A percentile compares a stretch with the other conserved stretches of the same genome.
Evolutionary conservation across 257 asterid species (phyloP).

Genomic region (Primulina eburnea): DNA sequence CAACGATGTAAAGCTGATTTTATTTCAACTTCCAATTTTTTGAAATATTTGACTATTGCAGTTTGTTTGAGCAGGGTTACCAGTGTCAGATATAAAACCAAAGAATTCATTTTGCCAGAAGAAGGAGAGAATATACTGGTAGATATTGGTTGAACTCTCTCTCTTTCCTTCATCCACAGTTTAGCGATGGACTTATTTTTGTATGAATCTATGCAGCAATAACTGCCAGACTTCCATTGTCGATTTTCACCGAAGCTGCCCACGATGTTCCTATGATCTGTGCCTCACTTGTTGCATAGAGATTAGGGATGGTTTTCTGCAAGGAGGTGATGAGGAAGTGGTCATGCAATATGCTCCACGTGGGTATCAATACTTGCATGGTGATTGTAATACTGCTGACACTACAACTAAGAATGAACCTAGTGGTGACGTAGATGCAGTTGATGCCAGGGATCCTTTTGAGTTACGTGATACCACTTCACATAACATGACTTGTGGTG

Average conservation of each 20-base stretch:
- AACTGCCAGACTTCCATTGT: conserved; percentile 59
- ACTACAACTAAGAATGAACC: background rate
- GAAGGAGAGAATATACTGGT: conserved; percentile 60
- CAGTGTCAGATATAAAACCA: conserved; percentile 29
- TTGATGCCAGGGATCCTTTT: background rate
- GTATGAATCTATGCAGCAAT: conserved; percentile 39
- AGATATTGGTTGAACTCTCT: conserved; percentile 5
- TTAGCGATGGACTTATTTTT: background rate
- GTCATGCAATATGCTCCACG: conserved; percentile 20
- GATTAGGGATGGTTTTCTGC: conserved; percentile 49
- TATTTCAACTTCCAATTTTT: background rate
- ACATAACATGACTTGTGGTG: background rate
- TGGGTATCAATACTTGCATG: conserved; percentile 33
- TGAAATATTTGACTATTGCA: background rate
- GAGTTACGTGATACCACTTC: background rate
- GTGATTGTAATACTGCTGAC: background rate
- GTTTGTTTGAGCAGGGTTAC: conserved; percentile 35
- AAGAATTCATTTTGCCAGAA: conserved; percentile 25
- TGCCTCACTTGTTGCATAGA: conserved; percentile 62
- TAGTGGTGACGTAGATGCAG: background rate
- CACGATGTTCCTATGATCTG: conserved; percentile 59
- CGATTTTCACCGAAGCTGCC: conserved; percentile 61
- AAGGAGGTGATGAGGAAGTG: conserved; percentile 28
- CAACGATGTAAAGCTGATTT: background rate
- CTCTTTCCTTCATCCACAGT: conserved; percentile 3